Evolutionary conservation across 2,329 filamentous ascomycete species (phyloP).

Genomic region (Talaromyces sp.): DNA sequence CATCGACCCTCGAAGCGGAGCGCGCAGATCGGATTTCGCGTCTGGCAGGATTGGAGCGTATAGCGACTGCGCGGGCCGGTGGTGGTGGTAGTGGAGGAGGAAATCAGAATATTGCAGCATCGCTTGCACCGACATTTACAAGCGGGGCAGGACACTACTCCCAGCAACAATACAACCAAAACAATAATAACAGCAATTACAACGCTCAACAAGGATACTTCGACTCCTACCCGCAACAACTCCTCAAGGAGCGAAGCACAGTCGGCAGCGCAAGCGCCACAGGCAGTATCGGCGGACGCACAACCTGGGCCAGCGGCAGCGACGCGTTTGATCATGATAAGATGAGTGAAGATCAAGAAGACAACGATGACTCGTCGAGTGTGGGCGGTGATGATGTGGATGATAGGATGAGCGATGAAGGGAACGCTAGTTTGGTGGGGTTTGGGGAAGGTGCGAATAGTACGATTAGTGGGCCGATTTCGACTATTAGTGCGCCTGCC

Average conservation of each 20-base stretch:
- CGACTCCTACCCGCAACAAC: constrained; percentile 67
- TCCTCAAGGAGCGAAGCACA: constrained; percentile 72
- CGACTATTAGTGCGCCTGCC: constrained; percentile 51
- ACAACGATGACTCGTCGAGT: constrained; percentile 50
- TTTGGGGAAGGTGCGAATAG: constrained; percentile 91
- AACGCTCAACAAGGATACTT: constrained; percentile 68
- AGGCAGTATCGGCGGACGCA: constrained; percentile 64
- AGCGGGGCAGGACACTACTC: not conserved
- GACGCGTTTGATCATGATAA: constrained; percentile 55
- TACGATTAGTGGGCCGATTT: constrained; percentile 75
- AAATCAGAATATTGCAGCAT: constrained; percentile 32
- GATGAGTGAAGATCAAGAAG: constrained; percentile 64
- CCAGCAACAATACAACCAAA: not conserved
- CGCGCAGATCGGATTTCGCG: constrained; percentile 94
- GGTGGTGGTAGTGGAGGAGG: constrained; percentile 19
- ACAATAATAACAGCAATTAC: not conserved
- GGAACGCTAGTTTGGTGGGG: constrained; percentile 77
- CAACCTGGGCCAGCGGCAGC: constrained; percentile 66
- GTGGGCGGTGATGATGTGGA: constrained; percentile 57
- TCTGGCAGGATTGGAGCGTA: constrained; percentile 83
- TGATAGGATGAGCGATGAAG: constrained; percentile 76
- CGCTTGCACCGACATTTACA: not conserved
- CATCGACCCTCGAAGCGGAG: constrained; percentile 81
- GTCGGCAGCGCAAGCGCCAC: constrained; percentile 90
- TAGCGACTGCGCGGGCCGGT: constrained; percentile 68